Conservation (phyloP, 2,329 filamentous ascomycete genomes). For the Alternaria sp. region DNA sequence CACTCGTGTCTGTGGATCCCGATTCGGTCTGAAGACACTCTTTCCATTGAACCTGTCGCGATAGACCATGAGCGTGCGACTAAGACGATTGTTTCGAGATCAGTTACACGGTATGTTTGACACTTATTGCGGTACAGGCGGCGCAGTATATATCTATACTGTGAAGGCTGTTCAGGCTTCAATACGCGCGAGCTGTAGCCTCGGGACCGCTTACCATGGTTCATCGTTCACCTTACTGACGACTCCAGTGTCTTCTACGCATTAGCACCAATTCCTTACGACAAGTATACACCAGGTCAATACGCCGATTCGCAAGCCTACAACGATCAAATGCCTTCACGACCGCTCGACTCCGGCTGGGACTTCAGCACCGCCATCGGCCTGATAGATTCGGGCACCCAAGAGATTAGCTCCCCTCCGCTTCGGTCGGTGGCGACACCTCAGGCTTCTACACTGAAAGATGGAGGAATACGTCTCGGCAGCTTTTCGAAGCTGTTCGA, state of each 20-base stretch:
- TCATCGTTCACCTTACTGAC: slow-evolving; percentile 18
- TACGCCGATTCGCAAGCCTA: background rate
- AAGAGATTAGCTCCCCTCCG: slow-evolving; percentile 28
- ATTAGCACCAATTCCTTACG: slow-evolving; percentile 19
- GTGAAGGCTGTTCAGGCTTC: background rate
- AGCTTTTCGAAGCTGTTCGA: slow-evolving; percentile 56
- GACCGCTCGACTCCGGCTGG: slow-evolving; percentile 50
- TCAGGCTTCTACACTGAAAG: slow-evolving; percentile 6
- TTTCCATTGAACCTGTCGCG: slow-evolving; percentile 11
- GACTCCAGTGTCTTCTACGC: slow-evolving; percentile 17
- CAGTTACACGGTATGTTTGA: slow-evolving; percentile 34
- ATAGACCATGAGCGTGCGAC: slow-evolving; percentile 41
- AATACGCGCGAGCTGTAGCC: background rate
- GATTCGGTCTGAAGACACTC: slow-evolving; percentile 15
- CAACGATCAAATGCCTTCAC: slow-evolving; percentile 38
- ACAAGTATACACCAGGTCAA: slow-evolving; percentile 1
- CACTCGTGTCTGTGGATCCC: slow-evolving; percentile 8
- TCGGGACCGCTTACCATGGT: background rate
- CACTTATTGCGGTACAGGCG: slow-evolving; percentile 5
- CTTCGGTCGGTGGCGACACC: slow-evolving; percentile 14
- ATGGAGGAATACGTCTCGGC: slow-evolving; percentile 45
- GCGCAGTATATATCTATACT: background rate
- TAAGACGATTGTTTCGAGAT: slow-evolving; percentile 37
- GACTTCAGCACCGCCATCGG: slow-evolving; percentile 55
- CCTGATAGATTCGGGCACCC: slow-evolving; percentile 44